Percentiles rank a stretch among this genome's conserved stretches.
Evolutionary conservation across 1,284 basidiomycete genomes (phyloP).

Genomic region (Puccinia polysora): DNA sequence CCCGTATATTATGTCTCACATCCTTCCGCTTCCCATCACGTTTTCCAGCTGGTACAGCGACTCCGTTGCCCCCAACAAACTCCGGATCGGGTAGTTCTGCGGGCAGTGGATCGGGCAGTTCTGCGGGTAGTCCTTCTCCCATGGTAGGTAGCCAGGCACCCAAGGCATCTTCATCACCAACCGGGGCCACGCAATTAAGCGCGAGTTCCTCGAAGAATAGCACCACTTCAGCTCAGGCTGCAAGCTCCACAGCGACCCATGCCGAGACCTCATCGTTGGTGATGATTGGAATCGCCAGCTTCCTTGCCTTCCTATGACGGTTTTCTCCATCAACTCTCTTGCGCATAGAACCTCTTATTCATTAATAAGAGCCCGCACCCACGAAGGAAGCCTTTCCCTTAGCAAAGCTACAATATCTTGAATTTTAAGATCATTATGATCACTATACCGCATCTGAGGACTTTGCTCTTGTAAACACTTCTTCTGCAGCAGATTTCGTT

Average conservation of each 20-base stretch:
- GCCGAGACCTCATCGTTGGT: too few relatives aligned
- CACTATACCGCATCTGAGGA: too few relatives aligned
- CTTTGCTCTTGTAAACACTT: too few relatives aligned
- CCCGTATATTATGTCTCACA: background rate
- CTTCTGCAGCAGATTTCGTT: too few relatives aligned
- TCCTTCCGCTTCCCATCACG: background rate
- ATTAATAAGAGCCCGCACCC: too few relatives aligned
- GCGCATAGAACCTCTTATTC: too few relatives aligned
- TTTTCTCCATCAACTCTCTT: too few relatives aligned
- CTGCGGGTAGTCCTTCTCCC: constrained; percentile 1
- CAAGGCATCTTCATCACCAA: background rate
- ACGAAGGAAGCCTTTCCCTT: too few relatives aligned
- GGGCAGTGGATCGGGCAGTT: background rate
- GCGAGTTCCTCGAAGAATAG: background rate
- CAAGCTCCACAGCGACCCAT: background rate
- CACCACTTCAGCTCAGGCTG: background rate
- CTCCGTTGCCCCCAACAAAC: background rate
- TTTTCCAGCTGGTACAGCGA: background rate
- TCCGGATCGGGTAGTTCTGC: background rate
- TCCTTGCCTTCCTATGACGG: too few relatives aligned
- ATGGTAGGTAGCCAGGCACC: background rate
- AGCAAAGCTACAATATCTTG: too few relatives aligned
- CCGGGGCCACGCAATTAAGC: background rate
- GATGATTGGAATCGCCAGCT: too few relatives aligned
- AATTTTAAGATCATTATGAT: too few relatives aligned